Evolutionary conservation across 2,329 filamentous ascomycete genomes (phyloP).

Genomic region (Mariannaea elegans): DNA sequence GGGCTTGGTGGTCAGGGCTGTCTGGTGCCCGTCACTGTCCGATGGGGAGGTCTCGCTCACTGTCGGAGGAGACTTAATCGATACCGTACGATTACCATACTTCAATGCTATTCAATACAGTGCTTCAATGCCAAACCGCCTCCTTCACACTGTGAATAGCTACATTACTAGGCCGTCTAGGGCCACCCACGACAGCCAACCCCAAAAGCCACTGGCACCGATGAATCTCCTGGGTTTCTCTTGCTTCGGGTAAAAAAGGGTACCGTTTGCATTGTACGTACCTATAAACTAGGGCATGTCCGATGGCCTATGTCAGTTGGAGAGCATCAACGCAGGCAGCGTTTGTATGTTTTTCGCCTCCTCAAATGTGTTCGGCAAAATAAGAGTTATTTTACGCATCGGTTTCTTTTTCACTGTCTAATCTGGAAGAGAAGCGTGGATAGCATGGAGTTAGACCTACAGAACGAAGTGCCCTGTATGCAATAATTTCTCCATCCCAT

Average conservation of each 20-base stretch:
- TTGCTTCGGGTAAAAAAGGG: background rate
- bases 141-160: constrained; percentile 1
- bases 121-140: background rate
- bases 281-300: too few relatives aligned
- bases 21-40: constrained; percentile 28
- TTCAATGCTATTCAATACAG: background rate
- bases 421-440: too few relatives aligned
- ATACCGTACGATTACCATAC: constrained; percentile 1
- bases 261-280: background rate
- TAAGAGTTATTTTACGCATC: too few relatives aligned
- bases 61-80: background rate
- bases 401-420: too few relatives aligned
- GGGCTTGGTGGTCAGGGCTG: constrained; percentile 23
- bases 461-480: background rate
- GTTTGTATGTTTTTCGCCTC: too few relatives aligned
- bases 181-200: constrained; percentile 6
- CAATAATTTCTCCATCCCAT: constrained; percentile 21
- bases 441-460: too few relatives aligned
- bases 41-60: constrained; percentile 5
- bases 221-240: constrained; percentile 6
- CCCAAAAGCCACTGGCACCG: constrained; percentile 13
- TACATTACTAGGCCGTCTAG: background rate
- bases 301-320: too few relatives aligned
- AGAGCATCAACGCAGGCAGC: too few relatives aligned
- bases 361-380: too few relatives aligned